Conservation (phyloP, 257 asterid species). For the Ocimum tenuiflorum region DNA sequence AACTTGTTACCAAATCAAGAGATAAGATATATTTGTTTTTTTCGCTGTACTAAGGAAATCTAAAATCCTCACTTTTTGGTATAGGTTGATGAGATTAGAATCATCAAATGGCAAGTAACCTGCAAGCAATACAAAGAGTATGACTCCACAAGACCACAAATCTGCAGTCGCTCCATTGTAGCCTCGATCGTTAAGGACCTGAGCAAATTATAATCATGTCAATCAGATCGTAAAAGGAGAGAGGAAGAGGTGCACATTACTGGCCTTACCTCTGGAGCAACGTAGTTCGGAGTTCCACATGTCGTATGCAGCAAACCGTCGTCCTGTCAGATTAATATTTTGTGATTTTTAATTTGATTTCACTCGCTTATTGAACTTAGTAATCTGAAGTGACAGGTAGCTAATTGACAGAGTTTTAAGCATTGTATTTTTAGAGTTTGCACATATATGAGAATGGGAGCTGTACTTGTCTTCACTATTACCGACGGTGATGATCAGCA, state of each 20-base stretch:
- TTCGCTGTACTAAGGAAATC: background rate
- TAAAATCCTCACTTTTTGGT: slow-evolving; percentile 63
- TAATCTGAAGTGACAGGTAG: background rate
- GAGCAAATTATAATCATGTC: slow-evolving; percentile 11
- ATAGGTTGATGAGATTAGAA: slow-evolving; percentile 76
- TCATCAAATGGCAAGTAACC: slow-evolving; percentile 98
- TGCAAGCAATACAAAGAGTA: slow-evolving; percentile 90
- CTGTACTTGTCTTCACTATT: background rate
- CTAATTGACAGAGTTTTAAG: background rate
- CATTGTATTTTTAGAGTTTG: background rate
- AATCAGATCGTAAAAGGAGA: background rate
- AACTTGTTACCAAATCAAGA: slow-evolving; percentile 7
- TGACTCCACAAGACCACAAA: slow-evolving; percentile 97
- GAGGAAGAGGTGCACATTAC: slow-evolving; percentile 1
- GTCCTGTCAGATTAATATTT: slow-evolving; percentile 44
- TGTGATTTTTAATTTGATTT: background rate
- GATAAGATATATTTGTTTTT: background rate
- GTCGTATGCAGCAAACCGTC: slow-evolving; percentile 94
- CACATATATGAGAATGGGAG: background rate
- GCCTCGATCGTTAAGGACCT: slow-evolving; percentile 92
- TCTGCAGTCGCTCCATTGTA: slow-evolving; percentile 92
- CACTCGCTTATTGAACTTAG: background rate
- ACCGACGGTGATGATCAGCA: background rate
- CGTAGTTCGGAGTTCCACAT: slow-evolving; percentile 96
- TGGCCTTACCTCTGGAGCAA: slow-evolving; percentile 80